These are phyloP conservation scores for Claviceps digitariae DNA, from an alignment of 2,329 filamentous ascomycete genomes.

Conservation along the genomic window DNA sequence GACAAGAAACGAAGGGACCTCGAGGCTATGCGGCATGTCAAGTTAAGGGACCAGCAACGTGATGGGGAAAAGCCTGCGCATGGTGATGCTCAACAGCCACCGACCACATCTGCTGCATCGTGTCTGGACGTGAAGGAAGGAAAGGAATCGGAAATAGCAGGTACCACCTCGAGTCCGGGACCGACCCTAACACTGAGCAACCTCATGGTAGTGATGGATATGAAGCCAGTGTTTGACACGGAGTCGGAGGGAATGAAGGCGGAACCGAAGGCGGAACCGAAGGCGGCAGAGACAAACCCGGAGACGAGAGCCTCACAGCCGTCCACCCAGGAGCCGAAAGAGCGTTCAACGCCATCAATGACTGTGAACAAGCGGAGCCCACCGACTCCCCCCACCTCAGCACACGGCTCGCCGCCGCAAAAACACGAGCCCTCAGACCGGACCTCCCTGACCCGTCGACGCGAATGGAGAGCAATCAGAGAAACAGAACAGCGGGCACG, in stretches of 20 bases:
- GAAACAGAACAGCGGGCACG: constrained; percentile 14
- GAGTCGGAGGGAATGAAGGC: neutral
- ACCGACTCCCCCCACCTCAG: constrained; percentile 19
- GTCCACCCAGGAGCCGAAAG: neutral
- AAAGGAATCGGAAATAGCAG: neutral
- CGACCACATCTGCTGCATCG: neutral
- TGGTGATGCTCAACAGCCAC: neutral
- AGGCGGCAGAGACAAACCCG: neutral
- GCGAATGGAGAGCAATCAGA: constrained; percentile 20
- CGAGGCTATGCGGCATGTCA: constrained; percentile 17
- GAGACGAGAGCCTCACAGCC: neutral
- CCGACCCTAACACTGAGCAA: constrained; percentile 15
- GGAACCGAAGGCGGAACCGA: neutral
- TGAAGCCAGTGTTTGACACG: constrained; percentile 17
- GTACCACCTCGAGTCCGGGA: constrained; percentile 1
- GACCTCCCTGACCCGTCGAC: constrained; percentile 18
- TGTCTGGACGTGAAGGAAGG: neutral
- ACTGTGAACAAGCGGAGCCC: constrained; percentile 6
- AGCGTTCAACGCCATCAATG: neutral
- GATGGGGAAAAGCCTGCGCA: neutral
- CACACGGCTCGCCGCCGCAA: constrained; percentile 15
- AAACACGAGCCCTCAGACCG: constrained; percentile 13
- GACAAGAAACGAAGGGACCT: constrained; percentile 28
- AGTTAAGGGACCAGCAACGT: constrained; percentile 10
- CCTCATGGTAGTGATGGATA: constrained; percentile 26